A percentile compares a stretch with the other conserved stretches of the same genome.
Conservation (phyloP, 768 basidiomycete genomes). For the Lactarius tabidus region DNA sequence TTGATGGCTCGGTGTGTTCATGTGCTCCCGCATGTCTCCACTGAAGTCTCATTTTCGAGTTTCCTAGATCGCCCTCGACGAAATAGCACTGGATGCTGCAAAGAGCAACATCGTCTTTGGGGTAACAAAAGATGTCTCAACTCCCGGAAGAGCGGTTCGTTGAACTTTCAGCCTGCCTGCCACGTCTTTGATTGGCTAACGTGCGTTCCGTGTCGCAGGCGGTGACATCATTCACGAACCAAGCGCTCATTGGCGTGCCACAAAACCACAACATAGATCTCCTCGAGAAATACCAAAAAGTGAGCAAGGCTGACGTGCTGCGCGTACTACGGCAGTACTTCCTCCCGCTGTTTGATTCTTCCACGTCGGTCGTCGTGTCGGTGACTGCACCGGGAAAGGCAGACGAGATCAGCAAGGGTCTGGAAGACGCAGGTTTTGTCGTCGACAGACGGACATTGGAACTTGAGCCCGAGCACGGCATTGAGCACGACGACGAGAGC, state of each 20-base stretch:
- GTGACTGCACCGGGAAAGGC: slow-evolving; percentile 81
- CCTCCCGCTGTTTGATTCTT: slow-evolving; percentile 77
- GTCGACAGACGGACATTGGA: slow-evolving; percentile 71
- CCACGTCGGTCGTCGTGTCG: slow-evolving; percentile 72
- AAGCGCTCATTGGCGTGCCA: slow-evolving; percentile 81
- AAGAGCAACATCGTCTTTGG: slow-evolving; percentile 88
- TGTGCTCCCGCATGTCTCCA: slow-evolving; percentile 35
- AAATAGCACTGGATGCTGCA: slow-evolving; percentile 80
- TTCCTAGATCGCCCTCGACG: slow-evolving; percentile 69
- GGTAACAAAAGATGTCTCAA: slow-evolving; percentile 77
- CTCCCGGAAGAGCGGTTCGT: slow-evolving; percentile 80
- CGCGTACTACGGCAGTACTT: slow-evolving; percentile 66
- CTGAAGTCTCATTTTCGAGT: slow-evolving; percentile 10
- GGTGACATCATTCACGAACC: slow-evolving; percentile 78
- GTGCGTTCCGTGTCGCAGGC: slow-evolving; percentile 48
- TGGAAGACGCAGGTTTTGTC: slow-evolving; percentile 67
- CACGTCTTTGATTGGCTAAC: not conserved
- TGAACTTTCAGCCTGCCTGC: not conserved
- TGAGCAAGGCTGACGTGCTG: slow-evolving; percentile 77
- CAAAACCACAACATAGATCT: slow-evolving; percentile 70
- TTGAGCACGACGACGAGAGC: slow-evolving; percentile 37
- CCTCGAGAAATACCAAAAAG: slow-evolving; percentile 72
- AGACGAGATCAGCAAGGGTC: slow-evolving; percentile 60
- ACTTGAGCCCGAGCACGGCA: slow-evolving; percentile 49
- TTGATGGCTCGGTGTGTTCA: slow-evolving; percentile 69